phyloP scores from a whole-genome alignment of 2,329 filamentous ascomycete genomes.

The Aspergillus hiratsukae region DNA sequence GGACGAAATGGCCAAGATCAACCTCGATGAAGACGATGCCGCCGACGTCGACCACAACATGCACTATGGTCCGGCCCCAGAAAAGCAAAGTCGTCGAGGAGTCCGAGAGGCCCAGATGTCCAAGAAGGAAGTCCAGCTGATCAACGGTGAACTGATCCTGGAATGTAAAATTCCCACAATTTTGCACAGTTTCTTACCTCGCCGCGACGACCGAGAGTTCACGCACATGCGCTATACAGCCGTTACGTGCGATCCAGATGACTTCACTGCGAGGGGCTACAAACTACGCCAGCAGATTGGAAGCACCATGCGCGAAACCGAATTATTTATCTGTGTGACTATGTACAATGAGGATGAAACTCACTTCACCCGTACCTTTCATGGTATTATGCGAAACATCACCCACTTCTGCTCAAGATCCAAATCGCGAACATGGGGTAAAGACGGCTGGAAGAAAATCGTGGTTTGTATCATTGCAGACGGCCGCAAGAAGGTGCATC shows the following conservation, averaged over 20 bases:
- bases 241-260: conserved; percentile 95
- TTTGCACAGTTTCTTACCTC: conserved; percentile 90
- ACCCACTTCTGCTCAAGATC: conserved; percentile 90
- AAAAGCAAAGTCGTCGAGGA: conserved; percentile 80
- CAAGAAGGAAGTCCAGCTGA: conserved; percentile 89
- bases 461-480: conserved; percentile 96
- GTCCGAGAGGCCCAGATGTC: conserved; percentile 82
- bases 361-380: conserved; percentile 95
- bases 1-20: conserved; percentile 37
- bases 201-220: conserved; percentile 90
- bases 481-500: conserved; percentile 88
- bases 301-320: conserved; percentile 77
- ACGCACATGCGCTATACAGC: conserved; percentile 99
- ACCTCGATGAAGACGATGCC: conserved; percentile 42
- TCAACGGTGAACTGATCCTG: conserved; percentile 94
- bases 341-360: conserved; percentile 99
- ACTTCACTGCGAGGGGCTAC: conserved; percentile 84
- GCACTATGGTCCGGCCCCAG: conserved; percentile 82
- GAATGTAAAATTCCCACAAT: conserved; percentile 99
- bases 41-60: conserved; percentile 52
- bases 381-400: conserved; percentile 98
- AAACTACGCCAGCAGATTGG: conserved; percentile 90
- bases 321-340: conserved; percentile 93
- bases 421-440: conserved; percentile 93
- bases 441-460: conserved; percentile 97